phyloP scores from a whole-genome alignment of 768 basidiomycete genomes.

The Phaeotremella skinneri region DNA sequence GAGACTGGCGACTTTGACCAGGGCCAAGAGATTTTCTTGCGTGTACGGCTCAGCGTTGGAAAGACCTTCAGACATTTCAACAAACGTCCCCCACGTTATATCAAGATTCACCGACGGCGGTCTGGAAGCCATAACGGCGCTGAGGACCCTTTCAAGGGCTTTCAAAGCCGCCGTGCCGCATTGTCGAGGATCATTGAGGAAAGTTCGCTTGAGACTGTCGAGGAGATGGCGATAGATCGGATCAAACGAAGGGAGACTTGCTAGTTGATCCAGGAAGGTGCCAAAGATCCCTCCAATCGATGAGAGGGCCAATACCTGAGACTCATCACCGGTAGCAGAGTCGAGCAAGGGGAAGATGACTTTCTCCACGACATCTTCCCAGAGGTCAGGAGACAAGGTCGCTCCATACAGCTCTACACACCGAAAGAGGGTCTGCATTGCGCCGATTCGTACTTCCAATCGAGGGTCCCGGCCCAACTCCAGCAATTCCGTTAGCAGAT shows the following conservation, averaged over 20 bases:
- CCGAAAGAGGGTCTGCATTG: conserved; percentile 91
- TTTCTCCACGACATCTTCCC: conserved; percentile 89
- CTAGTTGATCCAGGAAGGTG: conserved; percentile 75
- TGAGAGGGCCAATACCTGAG: conserved; percentile 76
- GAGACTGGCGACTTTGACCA: conserved; percentile 66
- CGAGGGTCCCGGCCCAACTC: conserved; percentile 76
- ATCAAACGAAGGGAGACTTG: conserved; percentile 67
- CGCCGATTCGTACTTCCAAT: conserved; percentile 85
- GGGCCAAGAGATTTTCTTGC: conserved; percentile 81
- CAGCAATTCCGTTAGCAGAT: conserved; percentile 76
- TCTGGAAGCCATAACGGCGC: conserved; percentile 53
- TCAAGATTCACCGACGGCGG: conserved; percentile 53
- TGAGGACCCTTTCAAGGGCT: conserved; percentile 72
- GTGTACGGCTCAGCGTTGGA: conserved; percentile 57
- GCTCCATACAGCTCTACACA: conserved; percentile 91
- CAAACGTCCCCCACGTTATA: conserved; percentile 68
- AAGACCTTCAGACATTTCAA: conserved; percentile 60
- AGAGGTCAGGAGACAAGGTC: conserved; percentile 73
- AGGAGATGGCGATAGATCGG: conserved; percentile 75
- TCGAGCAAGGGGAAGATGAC: conserved; percentile 77
- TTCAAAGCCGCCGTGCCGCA: conserved; percentile 82
- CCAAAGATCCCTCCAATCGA: conserved; percentile 80
- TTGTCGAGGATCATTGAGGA: conserved; percentile 64
- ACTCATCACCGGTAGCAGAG: conserved; percentile 67
- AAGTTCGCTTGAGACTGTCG: conserved; percentile 65